These are phyloP conservation scores for Claviceps monticola DNA, from an alignment of 2,329 filamentous ascomycete species.

Conservation along the genomic window DNA sequence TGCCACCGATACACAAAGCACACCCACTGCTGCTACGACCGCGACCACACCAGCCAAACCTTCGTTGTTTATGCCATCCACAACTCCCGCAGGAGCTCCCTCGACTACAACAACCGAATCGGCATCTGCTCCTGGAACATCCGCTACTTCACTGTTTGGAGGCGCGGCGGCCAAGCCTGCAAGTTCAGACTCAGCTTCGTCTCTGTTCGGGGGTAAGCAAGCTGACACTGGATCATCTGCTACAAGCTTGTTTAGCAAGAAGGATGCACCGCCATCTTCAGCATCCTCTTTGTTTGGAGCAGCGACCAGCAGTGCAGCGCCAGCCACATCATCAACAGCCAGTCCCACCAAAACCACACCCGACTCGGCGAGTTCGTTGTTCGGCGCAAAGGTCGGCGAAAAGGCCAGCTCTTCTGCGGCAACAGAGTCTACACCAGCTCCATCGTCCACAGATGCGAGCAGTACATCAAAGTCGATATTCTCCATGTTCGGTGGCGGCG, in stretches of 20 bases:
- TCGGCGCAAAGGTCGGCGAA: constrained; percentile 27
- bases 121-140: constrained; percentile 2
- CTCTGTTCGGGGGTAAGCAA: constrained; percentile 17
- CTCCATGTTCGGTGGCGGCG: constrained; percentile 10
- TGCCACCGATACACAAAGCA: not conserved
- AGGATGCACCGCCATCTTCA: constrained; percentile 12
- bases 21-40: constrained; percentile 8
- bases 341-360: constrained; percentile 12
- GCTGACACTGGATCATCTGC: constrained; percentile 14
- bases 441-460: constrained; percentile 7
- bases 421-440: constrained; percentile 13
- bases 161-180: constrained; percentile 11
- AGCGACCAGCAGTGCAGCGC: constrained; percentile 7
- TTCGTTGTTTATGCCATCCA: constrained; percentile 5
- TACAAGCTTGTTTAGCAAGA: constrained; percentile 8
- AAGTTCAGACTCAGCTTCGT: constrained; percentile 7
- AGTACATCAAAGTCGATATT: constrained; percentile 7
- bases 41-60: constrained; percentile 14
- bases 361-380: constrained; percentile 18
- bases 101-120: constrained; percentile 25
- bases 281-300: constrained; percentile 14
- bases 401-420: constrained; percentile 17
- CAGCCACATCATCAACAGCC: constrained; percentile 13
- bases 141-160: constrained; percentile 14
- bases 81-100: constrained; percentile 40